Evolutionary conservation across 768 basidiomycete genomes (phyloP), one percentile per base, ranked within the genome.

Genomic region (Boletus tylopilopsis): DNA sequence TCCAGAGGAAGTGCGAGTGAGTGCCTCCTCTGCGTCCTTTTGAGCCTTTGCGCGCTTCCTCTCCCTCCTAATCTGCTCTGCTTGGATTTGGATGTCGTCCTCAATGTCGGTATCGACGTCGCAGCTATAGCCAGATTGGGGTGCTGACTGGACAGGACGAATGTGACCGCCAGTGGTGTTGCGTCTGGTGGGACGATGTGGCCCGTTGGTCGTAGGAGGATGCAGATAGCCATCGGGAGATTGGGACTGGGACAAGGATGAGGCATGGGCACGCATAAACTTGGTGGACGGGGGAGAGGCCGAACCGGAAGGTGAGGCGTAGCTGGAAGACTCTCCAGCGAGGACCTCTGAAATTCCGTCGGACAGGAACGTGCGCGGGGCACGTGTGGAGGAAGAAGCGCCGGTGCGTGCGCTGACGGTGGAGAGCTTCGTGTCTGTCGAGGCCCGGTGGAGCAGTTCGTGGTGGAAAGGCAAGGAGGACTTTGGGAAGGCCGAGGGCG

Each of bases 21-120:
- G 66, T 6, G 75, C 79, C 6, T 78, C 81, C 64, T 82, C 84
- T 1, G 78, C 81, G 53, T 81, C 80, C 53, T 77, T 77, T 64
- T 79, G 80, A 49, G 78, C 77, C 65, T 83, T 84, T 7, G 77
- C 84, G 15, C 88, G 74, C 66, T 91, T 90, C 37, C 93, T 74
- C 69, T 95, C 90, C 41, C 85, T 69, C 43, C 94, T 73, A 45
- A 96, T 92, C 54, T 83, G 82, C 57, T 95, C 93, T 0, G 90
- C 91, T 56, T 94, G 88, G n/a, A 84, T 74, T 60, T 93, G 80
- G 37, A 96, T 96, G 61, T 82, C 85, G 29, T 71, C 76, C 24
- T 74, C 71, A 16, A 71, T 68, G 35, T 73, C 72, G 0, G 60
- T 56, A 5, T 73, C 73, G 34, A 52, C 19, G 41, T 79, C 76